These are phyloP conservation scores for Sordariomycetes sp. DNA, from an alignment of 2,329 filamentous ascomycete genomes.

Conservation along the genomic window DNA sequence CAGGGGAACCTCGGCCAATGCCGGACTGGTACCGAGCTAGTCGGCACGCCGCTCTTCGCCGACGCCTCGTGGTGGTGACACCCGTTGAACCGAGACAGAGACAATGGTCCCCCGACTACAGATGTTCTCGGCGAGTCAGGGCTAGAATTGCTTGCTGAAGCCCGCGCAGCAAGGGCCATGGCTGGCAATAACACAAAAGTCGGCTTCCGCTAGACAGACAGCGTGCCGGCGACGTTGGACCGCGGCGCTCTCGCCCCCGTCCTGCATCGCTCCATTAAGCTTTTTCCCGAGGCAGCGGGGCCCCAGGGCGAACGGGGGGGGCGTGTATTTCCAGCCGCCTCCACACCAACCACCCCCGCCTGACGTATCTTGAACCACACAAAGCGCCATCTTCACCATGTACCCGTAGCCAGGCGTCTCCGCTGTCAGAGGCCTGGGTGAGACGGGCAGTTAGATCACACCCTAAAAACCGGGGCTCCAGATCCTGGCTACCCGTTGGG, in stretches of 20 bases:
- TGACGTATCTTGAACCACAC: background rate
- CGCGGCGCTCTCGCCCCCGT: too few relatives aligned
- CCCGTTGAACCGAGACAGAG: too few relatives aligned
- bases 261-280: background rate
- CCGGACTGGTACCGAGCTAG: background rate
- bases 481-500: constrained; percentile 4
- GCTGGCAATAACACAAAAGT: too few relatives aligned
- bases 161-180: too few relatives aligned
- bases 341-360: background rate
- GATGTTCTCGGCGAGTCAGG: too few relatives aligned
- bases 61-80: background rate
- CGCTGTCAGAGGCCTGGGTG: background rate
- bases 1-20: background rate
- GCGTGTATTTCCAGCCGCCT: background rate
- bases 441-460: background rate
- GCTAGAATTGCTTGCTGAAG: too few relatives aligned
- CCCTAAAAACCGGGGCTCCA: background rate
- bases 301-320: background rate
- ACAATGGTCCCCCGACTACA: too few relatives aligned
- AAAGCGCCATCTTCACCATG: background rate
- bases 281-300: background rate
- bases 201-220: too few relatives aligned
- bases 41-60: background rate
- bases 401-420: background rate
- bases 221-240: too few relatives aligned